Evolutionary conservation across 495 filamentous ascomycete genomes (phyloP).

Genomic region (Ascobolus immersus): DNA sequence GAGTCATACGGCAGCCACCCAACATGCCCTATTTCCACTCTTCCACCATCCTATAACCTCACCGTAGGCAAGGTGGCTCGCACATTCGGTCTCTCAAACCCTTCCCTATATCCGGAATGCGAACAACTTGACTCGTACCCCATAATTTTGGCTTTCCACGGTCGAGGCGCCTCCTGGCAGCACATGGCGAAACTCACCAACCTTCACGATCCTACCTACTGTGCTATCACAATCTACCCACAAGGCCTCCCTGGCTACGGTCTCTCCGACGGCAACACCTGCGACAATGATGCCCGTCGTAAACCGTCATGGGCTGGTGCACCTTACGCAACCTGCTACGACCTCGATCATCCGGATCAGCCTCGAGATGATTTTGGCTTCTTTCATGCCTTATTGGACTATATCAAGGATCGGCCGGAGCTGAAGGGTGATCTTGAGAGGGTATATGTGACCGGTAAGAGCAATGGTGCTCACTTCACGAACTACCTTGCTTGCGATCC

Average conservation of each 20-base stretch:
- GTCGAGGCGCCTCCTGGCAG: background rate
- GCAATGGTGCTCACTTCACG: background rate
- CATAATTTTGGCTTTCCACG: slow-evolving; percentile 1
- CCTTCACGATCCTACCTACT: background rate
- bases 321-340: background rate
- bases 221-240: background rate
- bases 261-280: too few relatives aligned
- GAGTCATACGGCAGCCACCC: too few relatives aligned
- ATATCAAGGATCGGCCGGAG: background rate
- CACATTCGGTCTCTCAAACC: too few relatives aligned
- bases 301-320: background rate
- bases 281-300: too few relatives aligned
- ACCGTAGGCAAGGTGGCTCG: too few relatives aligned
- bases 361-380: background rate
- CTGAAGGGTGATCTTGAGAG: background rate
- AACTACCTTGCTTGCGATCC: background rate
- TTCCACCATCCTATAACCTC: too few relatives aligned
- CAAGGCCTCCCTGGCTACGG: background rate
- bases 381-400: background rate
- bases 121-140: background rate
- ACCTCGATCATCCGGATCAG: too few relatives aligned
- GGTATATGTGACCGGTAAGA: background rate
- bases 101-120: too few relatives aligned
- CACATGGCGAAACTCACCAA: background rate
- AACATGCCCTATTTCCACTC: too few relatives aligned